Percentiles rank a stretch among this genome's conserved stretches.
Evolutionary conservation across 106 monocot species (phyloP).

Genomic region (Xerophyta viscosa): DNA sequence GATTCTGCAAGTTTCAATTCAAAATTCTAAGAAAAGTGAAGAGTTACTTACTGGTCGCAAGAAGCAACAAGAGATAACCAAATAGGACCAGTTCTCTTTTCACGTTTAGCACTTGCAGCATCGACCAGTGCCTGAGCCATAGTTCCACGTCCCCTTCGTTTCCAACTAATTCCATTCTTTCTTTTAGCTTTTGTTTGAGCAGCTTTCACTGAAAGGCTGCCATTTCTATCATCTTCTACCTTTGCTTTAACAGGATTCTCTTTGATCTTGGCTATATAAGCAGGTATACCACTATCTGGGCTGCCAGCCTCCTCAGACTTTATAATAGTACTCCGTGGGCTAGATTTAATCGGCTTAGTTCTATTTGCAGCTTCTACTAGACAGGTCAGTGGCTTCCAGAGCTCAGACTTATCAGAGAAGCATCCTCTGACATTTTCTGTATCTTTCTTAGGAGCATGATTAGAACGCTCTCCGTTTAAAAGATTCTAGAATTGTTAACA

Average conservation of each 20-base stretch:
- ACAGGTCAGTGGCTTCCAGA: slow-evolving; percentile 84
- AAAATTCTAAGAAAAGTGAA: neutral
- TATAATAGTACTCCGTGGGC: slow-evolving; percentile 25
- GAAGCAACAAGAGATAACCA: slow-evolving; percentile 56
- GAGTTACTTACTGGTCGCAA: slow-evolving; percentile 28
- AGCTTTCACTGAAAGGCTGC: slow-evolving; percentile 1
- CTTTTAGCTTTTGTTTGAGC: slow-evolving; percentile 21
- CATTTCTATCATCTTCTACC: slow-evolving; percentile 25
- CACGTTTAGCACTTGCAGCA: slow-evolving; percentile 32
- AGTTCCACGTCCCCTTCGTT: slow-evolving; percentile 19
- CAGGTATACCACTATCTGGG: slow-evolving; percentile 11
- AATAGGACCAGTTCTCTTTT: slow-evolving; percentile 30
- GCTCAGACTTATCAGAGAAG: slow-evolving; percentile 41
- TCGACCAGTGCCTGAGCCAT: slow-evolving; percentile 47
- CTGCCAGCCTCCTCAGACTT: slow-evolving; percentile 38
- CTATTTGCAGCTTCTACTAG: slow-evolving; percentile 79
- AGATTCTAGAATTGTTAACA: slow-evolving; percentile 26
- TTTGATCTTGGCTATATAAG: slow-evolving; percentile 13
- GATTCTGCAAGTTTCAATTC: neutral
- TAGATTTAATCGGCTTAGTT: slow-evolving; percentile 48
- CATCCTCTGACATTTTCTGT: slow-evolving; percentile 25
- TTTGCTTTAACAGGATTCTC: slow-evolving; percentile 22
- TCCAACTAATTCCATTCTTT: slow-evolving; percentile 17
- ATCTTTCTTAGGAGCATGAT: slow-evolving; percentile 20
- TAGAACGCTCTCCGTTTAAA: slow-evolving; percentile 42